These are phyloP conservation scores for Avena sativa DNA, from an alignment of 176 grass and related monocot species.

Conservation along the genomic window DNA sequence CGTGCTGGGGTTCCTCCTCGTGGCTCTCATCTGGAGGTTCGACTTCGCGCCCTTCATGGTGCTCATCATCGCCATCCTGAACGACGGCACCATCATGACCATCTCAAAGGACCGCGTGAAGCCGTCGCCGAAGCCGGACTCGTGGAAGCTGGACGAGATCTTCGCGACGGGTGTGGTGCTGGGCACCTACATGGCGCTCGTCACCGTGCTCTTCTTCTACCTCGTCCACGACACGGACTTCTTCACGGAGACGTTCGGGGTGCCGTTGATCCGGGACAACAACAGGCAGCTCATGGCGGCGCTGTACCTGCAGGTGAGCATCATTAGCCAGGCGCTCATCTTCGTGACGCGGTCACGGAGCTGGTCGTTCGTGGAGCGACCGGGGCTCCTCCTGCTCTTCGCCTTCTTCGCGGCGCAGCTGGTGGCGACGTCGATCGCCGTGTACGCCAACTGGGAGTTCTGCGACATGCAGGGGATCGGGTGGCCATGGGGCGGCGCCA, in stretches of 20 bases:
- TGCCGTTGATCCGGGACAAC: slow-evolving; percentile 57
- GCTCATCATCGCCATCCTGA: slow-evolving; percentile 96
- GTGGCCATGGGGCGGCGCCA: slow-evolving; percentile 72
- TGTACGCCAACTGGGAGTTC: slow-evolving; percentile 68
- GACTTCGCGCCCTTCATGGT: slow-evolving; percentile 98
- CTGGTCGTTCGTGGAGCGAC: slow-evolving; percentile 85
- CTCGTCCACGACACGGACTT: slow-evolving; percentile 74
- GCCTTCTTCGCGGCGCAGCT: slow-evolving; percentile 86
- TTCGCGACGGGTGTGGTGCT: slow-evolving; percentile 92
- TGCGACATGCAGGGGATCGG: slow-evolving; percentile 73
- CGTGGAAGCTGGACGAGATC: slow-evolving; percentile 92
- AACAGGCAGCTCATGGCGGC: slow-evolving; percentile 73
- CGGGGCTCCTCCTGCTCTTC: slow-evolving; percentile 65
- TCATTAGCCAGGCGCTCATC: slow-evolving; percentile 94
- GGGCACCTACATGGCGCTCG: slow-evolving; percentile 77
- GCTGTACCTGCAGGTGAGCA: slow-evolving; percentile 90
- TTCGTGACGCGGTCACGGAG: slow-evolving; percentile 91
- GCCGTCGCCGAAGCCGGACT: slow-evolving; percentile 72
- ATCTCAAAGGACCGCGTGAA: slow-evolving; percentile 90
- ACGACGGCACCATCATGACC: slow-evolving; percentile 99
- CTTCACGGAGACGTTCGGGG: slow-evolving; percentile 72
- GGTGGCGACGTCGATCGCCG: slow-evolving; percentile 71
- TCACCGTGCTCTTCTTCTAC: slow-evolving; percentile 81
- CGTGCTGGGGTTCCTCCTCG: slow-evolving; percentile 79
- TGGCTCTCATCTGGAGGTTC: slow-evolving; percentile 91